These are phyloP conservation scores for Aspergillus ellipticus DNA, from an alignment of 495 filamentous ascomycete genomes.

Conservation along the genomic window DNA sequence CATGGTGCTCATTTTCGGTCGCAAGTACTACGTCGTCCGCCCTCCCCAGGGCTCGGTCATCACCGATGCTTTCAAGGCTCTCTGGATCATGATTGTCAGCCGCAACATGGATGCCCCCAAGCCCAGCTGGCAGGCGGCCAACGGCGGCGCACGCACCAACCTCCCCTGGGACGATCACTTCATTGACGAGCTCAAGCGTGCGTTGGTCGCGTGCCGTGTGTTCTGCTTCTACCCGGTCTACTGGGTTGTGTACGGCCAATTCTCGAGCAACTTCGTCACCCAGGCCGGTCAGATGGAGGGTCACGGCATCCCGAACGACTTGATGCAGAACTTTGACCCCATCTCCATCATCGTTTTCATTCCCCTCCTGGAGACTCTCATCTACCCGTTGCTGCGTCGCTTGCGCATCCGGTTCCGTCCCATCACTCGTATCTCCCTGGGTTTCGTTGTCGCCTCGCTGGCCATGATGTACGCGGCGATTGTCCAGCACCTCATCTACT, in stretches of 20 bases:
- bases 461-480: constrained; percentile 66
- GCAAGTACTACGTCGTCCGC: constrained; percentile 57
- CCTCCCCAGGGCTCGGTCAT: constrained; percentile 63
- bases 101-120: constrained; percentile 58
- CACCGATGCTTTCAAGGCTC: constrained; percentile 55
- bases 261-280: constrained; percentile 56
- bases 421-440: constrained; percentile 70
- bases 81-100: constrained; percentile 55
- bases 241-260: constrained; percentile 60
- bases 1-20: constrained; percentile 48
- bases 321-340: constrained; percentile 74
- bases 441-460: constrained; percentile 61
- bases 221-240: constrained; percentile 59
- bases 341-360: constrained; percentile 70
- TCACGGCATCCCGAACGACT: constrained; percentile 65
- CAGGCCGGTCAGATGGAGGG: constrained; percentile 52
- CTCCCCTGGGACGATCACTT: constrained; percentile 59
- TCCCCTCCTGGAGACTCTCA: constrained; percentile 60
- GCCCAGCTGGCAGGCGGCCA: constrained; percentile 51
- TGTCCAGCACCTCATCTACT: constrained; percentile 70
- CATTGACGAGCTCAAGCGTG: constrained; percentile 59
- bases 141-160: constrained; percentile 31
- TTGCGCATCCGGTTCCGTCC: constrained; percentile 64
- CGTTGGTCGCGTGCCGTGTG: constrained; percentile 57
- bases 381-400: constrained; percentile 66